A percentile compares a stretch with the other conserved stretches of the same genome.
These are phyloP conservation scores for Naematelia aurantialba DNA, from an alignment of 768 basidiomycete genomes.

Conservation along the genomic window DNA sequence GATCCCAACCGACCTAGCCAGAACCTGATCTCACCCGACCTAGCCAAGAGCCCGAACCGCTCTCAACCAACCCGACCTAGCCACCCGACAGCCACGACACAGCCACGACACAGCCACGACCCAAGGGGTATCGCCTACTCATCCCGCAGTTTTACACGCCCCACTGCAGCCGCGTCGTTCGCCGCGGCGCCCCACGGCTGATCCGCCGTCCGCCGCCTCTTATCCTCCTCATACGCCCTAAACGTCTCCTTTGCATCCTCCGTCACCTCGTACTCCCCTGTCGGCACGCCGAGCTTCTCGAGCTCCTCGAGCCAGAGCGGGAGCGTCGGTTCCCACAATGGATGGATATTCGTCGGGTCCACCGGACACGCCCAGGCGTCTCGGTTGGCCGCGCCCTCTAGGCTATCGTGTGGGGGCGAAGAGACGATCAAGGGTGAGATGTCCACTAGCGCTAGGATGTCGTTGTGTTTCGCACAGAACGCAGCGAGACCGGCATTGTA, in stretches of 20 bases:
- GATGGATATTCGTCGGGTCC: slow-evolving; percentile 43
- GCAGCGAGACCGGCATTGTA: slow-evolving; percentile 23
- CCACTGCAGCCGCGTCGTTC: neutral
- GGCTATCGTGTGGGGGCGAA: neutral
- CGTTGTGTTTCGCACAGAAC: slow-evolving; percentile 29
- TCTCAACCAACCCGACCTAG: no score
- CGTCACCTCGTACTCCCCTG: slow-evolving; percentile 22
- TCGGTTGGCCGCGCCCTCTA: slow-evolving; percentile 28
- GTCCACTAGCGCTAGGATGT: slow-evolving; percentile 34
- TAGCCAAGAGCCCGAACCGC: no score
- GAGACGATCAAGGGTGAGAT: slow-evolving; percentile 24
- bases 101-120: no score
- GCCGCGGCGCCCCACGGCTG: neutral
- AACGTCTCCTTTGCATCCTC: slow-evolving; percentile 42
- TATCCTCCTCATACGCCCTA: slow-evolving; percentile 39
- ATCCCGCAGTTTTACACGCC: neutral
- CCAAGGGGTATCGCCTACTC: neutral
- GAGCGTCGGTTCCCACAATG: slow-evolving; percentile 43
- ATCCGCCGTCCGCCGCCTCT: slow-evolving; percentile 22
- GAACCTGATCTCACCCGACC: no score
- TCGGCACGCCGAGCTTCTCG: slow-evolving; percentile 22
- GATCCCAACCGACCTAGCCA: no score
- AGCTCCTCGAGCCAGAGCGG: slow-evolving; percentile 40
- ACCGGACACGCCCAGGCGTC: slow-evolving; percentile 37
- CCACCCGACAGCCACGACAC: no score